A percentile compares a stretch with the other conserved stretches of the same genome.
Evolutionary conservation across 208 protist species (phyloP).

Genomic region (Lotmaria passim): DNA sequence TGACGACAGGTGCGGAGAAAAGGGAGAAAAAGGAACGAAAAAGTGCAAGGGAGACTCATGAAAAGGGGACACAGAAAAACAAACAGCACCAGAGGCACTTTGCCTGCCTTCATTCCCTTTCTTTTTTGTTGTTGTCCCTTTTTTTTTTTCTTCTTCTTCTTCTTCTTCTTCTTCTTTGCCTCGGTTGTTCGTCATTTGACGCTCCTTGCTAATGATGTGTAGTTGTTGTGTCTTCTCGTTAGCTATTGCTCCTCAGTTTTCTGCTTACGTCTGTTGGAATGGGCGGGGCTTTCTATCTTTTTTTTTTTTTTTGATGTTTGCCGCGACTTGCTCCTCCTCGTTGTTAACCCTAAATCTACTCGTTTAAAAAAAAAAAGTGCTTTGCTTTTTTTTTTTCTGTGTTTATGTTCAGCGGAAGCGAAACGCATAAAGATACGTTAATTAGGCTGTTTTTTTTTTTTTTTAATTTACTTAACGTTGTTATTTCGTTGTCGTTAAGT

Average conservation of each 20-base stretch:
- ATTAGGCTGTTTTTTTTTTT: too few relatives aligned
- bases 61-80: too few relatives aligned
- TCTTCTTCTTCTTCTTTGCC: not conserved
- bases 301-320: not conserved
- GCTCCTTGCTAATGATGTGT: not conserved
- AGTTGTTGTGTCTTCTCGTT: not conserved
- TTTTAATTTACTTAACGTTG: too few relatives aligned
- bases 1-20: conserved; percentile 30
- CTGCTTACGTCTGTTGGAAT: not conserved
- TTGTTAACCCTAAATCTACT: too few relatives aligned
- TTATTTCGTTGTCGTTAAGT: not conserved
- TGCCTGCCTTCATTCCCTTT: too few relatives aligned
- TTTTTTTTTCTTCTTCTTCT: conserved; percentile 3
- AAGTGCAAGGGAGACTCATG: too few relatives aligned
- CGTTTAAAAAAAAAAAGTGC: too few relatives aligned
- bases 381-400: conserved; percentile 11
- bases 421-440: not conserved
- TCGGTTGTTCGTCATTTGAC: not conserved
- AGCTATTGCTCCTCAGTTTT: not conserved
- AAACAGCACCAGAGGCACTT: not conserved
- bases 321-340: too few relatives aligned
- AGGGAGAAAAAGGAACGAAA: not conserved
- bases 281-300: too few relatives aligned
- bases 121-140: conserved; percentile 12
- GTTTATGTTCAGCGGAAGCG: not conserved